Evolutionary conservation across 2,329 filamentous ascomycete species (phyloP).

Genomic region (Phoma sp.): DNA sequence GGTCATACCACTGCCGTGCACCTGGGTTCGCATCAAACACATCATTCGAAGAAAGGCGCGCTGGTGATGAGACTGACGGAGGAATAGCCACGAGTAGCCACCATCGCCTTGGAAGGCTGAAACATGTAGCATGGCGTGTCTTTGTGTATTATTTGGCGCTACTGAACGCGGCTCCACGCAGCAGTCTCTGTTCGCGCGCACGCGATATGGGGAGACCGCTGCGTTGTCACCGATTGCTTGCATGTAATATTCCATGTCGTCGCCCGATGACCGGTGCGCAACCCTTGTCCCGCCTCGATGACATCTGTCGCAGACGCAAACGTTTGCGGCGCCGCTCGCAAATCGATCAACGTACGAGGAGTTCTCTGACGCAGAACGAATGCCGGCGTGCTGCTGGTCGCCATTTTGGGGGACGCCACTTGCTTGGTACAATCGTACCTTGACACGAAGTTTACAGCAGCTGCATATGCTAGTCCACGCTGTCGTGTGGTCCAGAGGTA

Average conservation of each 20-base stretch:
- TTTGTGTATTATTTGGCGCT: slow-evolving; percentile 16
- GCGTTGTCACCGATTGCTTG: slow-evolving; percentile 37
- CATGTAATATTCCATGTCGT: slow-evolving; percentile 34
- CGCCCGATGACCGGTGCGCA: slow-evolving; percentile 28
- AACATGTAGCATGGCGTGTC: slow-evolving; percentile 25
- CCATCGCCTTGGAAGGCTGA: slow-evolving; percentile 22
- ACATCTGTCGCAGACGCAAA: slow-evolving; percentile 24
- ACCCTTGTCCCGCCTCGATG: slow-evolving; percentile 22
- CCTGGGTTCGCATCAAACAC: slow-evolving; percentile 33
- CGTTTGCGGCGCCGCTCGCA: slow-evolving; percentile 22
- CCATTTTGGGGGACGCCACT: slow-evolving; percentile 23
- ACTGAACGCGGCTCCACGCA: slow-evolving; percentile 21
- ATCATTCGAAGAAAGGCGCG: slow-evolving; percentile 17
- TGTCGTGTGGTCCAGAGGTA: slow-evolving; percentile 32
- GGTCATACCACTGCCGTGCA: slow-evolving; percentile 37
- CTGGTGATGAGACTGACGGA: slow-evolving; percentile 33
- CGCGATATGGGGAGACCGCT: slow-evolving; percentile 12
- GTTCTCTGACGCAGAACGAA: slow-evolving; percentile 22
- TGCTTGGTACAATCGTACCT: slow-evolving; percentile 15
- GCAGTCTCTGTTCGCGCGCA: slow-evolving; percentile 11
- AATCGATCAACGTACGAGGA: slow-evolving; percentile 7
- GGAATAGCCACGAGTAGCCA: slow-evolving; percentile 1
- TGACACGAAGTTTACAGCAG: slow-evolving; percentile 25
- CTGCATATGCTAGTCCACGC: slow-evolving; percentile 32
- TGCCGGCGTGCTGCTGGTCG: slow-evolving; percentile 19